Conservation (phyloP, 352 stramenopile genomes). For the Phytophthora quininea region DNA sequence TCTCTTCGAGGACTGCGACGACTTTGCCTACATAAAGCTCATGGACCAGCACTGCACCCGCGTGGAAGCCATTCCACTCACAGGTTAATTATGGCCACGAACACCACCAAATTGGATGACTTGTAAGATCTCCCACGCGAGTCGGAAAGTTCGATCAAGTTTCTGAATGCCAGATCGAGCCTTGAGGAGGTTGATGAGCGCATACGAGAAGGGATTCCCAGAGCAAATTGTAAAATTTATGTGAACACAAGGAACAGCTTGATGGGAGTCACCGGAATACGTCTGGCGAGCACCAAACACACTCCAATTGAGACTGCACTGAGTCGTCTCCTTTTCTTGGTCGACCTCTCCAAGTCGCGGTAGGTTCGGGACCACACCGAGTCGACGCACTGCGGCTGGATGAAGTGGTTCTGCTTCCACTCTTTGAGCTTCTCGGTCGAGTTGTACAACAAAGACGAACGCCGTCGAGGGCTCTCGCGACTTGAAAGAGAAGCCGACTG, state of each 20-base stretch:
- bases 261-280: too few relatives aligned
- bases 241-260: slow-evolving; percentile 5
- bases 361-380: too few relatives aligned
- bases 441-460: neutral
- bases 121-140: slow-evolving; percentile 21
- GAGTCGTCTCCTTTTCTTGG: neutral
- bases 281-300: too few relatives aligned
- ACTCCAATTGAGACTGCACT: neutral
- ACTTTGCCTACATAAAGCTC: slow-evolving; percentile 11
- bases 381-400: too few relatives aligned
- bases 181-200: slow-evolving; percentile 12
- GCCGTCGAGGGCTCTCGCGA: neutral
- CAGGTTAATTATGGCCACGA: neutral
- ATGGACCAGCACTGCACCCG: slow-evolving; percentile 1
- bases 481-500: too few relatives aligned
- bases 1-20: neutral
- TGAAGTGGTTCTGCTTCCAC: too few relatives aligned
- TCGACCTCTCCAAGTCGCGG: too few relatives aligned
- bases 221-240: slow-evolving; percentile 13
- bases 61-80: neutral
- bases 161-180: slow-evolving; percentile 11
- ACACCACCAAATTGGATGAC: neutral
- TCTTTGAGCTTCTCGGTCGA: neutral
- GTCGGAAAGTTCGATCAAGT: slow-evolving; percentile 19
- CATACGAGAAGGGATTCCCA: slow-evolving; percentile 25